Conservation (phyloP, 345 rosid species). For the Populus tremula region DNA sequence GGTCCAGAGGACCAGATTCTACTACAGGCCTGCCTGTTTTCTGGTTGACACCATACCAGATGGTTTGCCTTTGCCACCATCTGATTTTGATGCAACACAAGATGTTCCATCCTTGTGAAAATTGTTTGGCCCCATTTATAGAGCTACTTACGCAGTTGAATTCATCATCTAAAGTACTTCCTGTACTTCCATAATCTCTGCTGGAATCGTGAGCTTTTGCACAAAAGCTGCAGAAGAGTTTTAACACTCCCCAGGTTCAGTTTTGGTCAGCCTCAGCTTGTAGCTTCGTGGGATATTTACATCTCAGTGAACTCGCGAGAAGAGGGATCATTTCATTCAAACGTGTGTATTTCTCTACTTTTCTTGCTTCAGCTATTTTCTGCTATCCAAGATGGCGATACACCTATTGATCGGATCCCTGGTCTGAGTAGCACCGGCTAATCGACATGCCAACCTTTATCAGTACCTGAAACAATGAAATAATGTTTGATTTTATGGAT, state of each 20-base stretch:
- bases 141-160: conserved; percentile 10
- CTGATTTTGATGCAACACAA: conserved; percentile 20
- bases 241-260: conserved; percentile 13
- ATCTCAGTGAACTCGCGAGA: conserved; percentile 22
- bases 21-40: conserved; percentile 11
- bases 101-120: conserved; percentile 9
- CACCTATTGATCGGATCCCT: conserved; percentile 39
- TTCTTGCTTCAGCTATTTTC: neutral
- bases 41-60: conserved; percentile 30
- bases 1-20: conserved; percentile 16
- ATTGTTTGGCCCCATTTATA: conserved; percentile 10
- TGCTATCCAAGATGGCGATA: conserved; percentile 16
- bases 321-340: conserved; percentile 35
- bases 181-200: conserved; percentile 11
- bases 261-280: conserved; percentile 21
- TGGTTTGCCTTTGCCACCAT: conserved; percentile 32
- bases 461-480: conserved; percentile 31
- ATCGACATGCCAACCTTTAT: conserved; percentile 40
- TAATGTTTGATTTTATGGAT: conserved; percentile 20
- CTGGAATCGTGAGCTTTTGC: conserved; percentile 16
- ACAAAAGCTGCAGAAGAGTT: conserved; percentile 13
- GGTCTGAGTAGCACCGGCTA: conserved; percentile 35
- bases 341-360: conserved; percentile 18
- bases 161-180: conserved; percentile 1
- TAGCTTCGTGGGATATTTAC: conserved; percentile 20